These are phyloP conservation scores for Capronia epimyces DNA, from an alignment of 2,329 filamentous ascomycete genomes.

Conservation along the genomic window DNA sequence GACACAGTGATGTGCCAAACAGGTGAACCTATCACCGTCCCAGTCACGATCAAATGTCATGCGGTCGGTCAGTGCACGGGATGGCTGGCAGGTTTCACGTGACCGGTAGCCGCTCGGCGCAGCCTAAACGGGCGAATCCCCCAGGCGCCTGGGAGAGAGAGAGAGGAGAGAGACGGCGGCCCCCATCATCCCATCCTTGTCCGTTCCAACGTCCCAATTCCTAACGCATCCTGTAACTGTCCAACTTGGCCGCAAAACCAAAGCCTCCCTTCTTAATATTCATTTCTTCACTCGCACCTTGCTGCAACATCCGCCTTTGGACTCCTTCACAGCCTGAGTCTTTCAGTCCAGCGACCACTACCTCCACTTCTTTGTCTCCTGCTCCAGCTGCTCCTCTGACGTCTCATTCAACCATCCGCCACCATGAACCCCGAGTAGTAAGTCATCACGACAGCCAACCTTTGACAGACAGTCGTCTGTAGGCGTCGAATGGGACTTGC, in stretches of 20 bases:
- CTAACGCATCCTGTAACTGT: not conserved
- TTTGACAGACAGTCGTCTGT: conserved; percentile 1
- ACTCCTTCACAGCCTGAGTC: conserved; percentile 2
- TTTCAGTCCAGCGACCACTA: not conserved
- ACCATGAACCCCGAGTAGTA: conserved; percentile 49
- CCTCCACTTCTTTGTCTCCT: not conserved
- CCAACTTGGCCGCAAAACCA: not conserved
- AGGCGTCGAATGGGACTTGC: not conserved
- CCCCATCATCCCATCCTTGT: not conserved
- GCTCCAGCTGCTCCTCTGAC: not conserved
- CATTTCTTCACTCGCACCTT: conserved; percentile 3
- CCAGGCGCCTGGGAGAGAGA: not conserved
- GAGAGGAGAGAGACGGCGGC: too few relatives aligned
- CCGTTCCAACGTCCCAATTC: not conserved
- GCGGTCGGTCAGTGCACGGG: not conserved
- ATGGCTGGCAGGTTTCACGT: not conserved
- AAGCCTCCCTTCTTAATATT: not conserved
- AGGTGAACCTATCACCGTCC: too few relatives aligned
- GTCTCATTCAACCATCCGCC: conserved; percentile 21
- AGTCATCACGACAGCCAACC: conserved; percentile 26
- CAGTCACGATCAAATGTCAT: too few relatives aligned
- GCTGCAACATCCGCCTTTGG: not conserved
- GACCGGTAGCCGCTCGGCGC: not conserved
- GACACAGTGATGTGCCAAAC: too few relatives aligned
- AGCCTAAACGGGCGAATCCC: not conserved